Evolutionary conservation across 192 early-diverging fungal species (phyloP).

Genomic region (Linnemannia exigua): DNA sequence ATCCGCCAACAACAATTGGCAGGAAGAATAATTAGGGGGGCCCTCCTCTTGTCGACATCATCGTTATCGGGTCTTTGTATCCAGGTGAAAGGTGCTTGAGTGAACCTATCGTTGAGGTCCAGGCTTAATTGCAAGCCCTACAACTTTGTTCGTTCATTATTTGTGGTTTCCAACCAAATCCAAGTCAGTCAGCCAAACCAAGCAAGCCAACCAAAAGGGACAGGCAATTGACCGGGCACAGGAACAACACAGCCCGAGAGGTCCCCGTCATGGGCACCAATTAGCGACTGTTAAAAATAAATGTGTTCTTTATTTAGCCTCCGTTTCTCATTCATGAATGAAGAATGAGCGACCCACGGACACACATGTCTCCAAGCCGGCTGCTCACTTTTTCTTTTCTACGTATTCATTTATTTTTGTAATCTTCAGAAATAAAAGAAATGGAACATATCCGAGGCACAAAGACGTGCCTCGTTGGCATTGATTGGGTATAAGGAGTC

Average conservation of each 20-base stretch:
- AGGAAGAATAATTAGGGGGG: too few relatives aligned
- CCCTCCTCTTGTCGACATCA: too few relatives aligned
- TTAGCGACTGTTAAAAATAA: neutral
- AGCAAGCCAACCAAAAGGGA: too few relatives aligned
- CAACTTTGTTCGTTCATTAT: too few relatives aligned
- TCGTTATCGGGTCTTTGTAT: too few relatives aligned
- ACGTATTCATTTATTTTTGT: neutral
- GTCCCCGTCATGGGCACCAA: neutral
- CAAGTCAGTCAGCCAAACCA: too few relatives aligned
- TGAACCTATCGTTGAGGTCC: too few relatives aligned
- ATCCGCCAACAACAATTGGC: too few relatives aligned
- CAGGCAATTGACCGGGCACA: neutral
- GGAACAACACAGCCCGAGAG: constrained; percentile 5
- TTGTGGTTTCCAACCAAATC: neutral
- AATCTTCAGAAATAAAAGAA: neutral
- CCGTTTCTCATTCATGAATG: neutral
- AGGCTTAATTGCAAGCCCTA: too few relatives aligned
- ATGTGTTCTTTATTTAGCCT: neutral
- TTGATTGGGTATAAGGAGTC: too few relatives aligned
- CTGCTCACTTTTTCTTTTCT: neutral
- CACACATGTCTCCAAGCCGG: neutral
- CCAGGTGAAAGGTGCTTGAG: too few relatives aligned
- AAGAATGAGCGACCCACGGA: neutral
- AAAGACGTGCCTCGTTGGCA: too few relatives aligned
- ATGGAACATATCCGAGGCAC: neutral